Evolutionary conservation across 1,284 basidiomycete genomes (phyloP).

Genomic region (Termitomyces sp.): DNA sequence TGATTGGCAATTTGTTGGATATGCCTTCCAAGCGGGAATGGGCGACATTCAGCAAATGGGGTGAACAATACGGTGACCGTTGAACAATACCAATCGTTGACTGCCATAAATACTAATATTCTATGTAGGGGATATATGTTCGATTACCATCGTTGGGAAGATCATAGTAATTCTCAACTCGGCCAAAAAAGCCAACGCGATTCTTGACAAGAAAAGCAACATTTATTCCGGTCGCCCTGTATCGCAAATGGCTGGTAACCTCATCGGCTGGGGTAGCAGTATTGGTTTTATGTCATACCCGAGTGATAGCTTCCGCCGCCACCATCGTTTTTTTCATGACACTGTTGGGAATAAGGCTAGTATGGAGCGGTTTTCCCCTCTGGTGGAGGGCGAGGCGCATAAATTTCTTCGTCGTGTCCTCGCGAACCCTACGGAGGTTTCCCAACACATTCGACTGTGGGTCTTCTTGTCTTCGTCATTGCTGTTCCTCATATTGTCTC

Average conservation of each 20-base stretch:
- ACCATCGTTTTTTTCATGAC: neutral
- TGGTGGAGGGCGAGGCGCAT: neutral
- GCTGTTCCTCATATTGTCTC: neutral
- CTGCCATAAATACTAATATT: neutral
- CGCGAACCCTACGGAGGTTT: neutral
- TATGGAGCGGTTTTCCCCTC: neutral
- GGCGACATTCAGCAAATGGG: neutral
- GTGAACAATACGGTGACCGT: neutral
- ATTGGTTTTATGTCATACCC: neutral
- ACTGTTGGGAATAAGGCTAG: neutral
- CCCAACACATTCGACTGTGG: neutral
- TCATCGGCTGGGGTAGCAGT: neutral
- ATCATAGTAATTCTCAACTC: neutral
- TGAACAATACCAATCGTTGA: no score
- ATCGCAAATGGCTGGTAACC: neutral
- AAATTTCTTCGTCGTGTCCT: neutral
- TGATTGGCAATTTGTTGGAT: slow-evolving; percentile 26
- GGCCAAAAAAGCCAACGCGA: neutral
- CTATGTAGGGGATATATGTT: neutral
- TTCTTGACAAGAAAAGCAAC: neutral
- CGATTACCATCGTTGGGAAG: neutral
- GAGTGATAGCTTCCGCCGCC: neutral
- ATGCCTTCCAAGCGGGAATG: slow-evolving; percentile 35
- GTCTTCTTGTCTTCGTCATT: neutral
- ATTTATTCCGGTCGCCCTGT: neutral